These are phyloP conservation scores for Coffea humblotiana DNA, from an alignment of 305 asterid species.

Conservation along the genomic window DNA sequence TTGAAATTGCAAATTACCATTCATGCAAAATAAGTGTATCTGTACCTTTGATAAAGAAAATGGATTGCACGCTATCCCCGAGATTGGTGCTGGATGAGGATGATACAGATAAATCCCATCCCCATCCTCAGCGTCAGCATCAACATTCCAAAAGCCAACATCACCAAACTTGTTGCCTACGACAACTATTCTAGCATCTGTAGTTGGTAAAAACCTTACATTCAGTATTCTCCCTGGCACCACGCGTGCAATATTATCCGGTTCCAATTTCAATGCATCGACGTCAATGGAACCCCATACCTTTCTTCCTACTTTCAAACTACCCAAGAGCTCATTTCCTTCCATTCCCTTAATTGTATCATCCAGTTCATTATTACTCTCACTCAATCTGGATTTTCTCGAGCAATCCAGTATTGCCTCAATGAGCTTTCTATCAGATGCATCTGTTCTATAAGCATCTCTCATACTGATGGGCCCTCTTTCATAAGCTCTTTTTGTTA, in stretches of 20 bases:
- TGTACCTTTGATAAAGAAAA: constrained; percentile 68
- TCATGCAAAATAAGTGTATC: background rate
- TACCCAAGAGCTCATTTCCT: constrained; percentile 5
- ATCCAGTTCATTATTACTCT: constrained; percentile 8
- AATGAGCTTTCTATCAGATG: constrained; percentile 37
- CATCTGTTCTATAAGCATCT: constrained; percentile 49
- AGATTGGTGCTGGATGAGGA: constrained; percentile 75
- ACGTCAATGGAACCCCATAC: constrained; percentile 43
- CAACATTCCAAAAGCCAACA: constrained; percentile 82
- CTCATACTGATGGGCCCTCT: constrained; percentile 55
- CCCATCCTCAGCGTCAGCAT: constrained; percentile 54
- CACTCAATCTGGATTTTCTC: constrained; percentile 22
- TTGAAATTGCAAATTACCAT: no score
- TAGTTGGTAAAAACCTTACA: constrained; percentile 61
- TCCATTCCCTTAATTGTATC: background rate
- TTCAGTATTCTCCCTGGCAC: constrained; percentile 68
- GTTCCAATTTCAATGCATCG: constrained; percentile 53
- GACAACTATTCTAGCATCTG: constrained; percentile 54
- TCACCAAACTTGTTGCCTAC: constrained; percentile 81
- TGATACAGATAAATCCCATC: constrained; percentile 65
- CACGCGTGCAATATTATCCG: constrained; percentile 66
- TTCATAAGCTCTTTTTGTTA: constrained; percentile 23
- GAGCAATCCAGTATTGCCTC: constrained; percentile 37
- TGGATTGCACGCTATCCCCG: constrained; percentile 62
- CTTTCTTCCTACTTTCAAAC: constrained; percentile 17